Evolutionary conservation across 208 protist species (phyloP).

Genomic region (Trypanosomatidae sp.): DNA sequence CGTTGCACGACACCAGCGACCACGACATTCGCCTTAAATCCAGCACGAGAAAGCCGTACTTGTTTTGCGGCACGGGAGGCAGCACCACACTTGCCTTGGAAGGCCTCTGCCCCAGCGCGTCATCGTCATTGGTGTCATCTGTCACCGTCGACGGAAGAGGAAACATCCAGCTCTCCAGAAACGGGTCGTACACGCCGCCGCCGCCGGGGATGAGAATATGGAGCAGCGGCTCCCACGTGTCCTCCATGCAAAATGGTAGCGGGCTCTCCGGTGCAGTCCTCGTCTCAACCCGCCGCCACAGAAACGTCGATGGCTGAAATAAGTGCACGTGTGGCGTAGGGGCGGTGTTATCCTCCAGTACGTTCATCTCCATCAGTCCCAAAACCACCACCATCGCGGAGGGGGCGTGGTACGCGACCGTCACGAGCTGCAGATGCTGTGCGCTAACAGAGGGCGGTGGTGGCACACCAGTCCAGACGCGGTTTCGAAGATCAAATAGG

Average conservation of each 20-base stretch:
- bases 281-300: constrained; percentile 74
- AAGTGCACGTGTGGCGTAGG: constrained; percentile 56
- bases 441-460: constrained; percentile 62
- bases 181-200: constrained; percentile 62
- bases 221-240: constrained; percentile 70
- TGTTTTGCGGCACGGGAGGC: constrained; percentile 13
- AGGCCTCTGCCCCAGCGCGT: not conserved
- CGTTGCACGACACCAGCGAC: constrained; percentile 65
- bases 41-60: constrained; percentile 76
- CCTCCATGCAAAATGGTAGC: constrained; percentile 74
- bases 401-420: constrained; percentile 42
- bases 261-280: constrained; percentile 62
- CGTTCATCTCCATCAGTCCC: constrained; percentile 44
- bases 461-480: constrained; percentile 76
- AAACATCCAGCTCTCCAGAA: constrained; percentile 71
- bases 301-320: constrained; percentile 65
- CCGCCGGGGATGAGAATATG: constrained; percentile 56
- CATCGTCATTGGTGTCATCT: not conserved
- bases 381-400: constrained; percentile 60
- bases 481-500: constrained; percentile 79
- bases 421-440: constrained; percentile 76
- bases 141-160: constrained; percentile 31
- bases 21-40: constrained; percentile 68
- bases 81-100: not conserved
- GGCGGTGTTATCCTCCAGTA: not conserved